Base-by-base conservation (phyloP, 169 alveolate species). In the Eimeria tenella region DNA sequence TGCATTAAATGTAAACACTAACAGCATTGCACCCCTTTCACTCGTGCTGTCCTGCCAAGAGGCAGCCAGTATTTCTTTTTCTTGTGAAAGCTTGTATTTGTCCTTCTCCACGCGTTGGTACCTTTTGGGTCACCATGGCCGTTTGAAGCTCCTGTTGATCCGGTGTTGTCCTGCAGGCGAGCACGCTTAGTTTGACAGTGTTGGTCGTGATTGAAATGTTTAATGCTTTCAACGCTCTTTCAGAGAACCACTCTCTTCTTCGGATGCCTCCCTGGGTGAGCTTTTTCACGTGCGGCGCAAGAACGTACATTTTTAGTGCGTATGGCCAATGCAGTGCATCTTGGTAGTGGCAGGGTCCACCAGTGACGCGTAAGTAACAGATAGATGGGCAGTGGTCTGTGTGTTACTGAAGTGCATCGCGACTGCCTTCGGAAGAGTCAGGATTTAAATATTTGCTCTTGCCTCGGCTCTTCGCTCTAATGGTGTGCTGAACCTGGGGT, bases 141-240 rank as follows among this genome's bases (percentile, higher is more conserved):
- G 68, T 10, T 10, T 13, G 68, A 58, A 17, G 68, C 19, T 58
- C 2, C 68, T 58, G 68, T 13, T 58, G 11, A 10, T 81, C 56
- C 17, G 53, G 74, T 56, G 6, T 63, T 21, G 63, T 21, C 31
- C 63, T 52, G 15, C 73, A 96, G 97, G 99, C 99, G 52, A 97
- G 99, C 83, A 98, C 99, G 15, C 96, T 99, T 49, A 96, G 99
- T 71, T 96, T 99, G 82, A 98, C 99, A 7, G 99, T 98, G 53
- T 96, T 99, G 65, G 99, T 99, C 42, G 97, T 98, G 49, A 98
- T 99, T 71, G 99, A 99, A 95, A 99, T 99, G 99, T 97, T 99
- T 82, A 99, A 99, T 95, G 99, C 99, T 13, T 97, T 99, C 94
- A 99, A 99, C 94, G 99, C 99, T 23, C 97, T 99, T 42, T 98